Evolutionary conservation across 257 asterid species (phyloP).

Genomic region (Buddleja alternifolia): DNA sequence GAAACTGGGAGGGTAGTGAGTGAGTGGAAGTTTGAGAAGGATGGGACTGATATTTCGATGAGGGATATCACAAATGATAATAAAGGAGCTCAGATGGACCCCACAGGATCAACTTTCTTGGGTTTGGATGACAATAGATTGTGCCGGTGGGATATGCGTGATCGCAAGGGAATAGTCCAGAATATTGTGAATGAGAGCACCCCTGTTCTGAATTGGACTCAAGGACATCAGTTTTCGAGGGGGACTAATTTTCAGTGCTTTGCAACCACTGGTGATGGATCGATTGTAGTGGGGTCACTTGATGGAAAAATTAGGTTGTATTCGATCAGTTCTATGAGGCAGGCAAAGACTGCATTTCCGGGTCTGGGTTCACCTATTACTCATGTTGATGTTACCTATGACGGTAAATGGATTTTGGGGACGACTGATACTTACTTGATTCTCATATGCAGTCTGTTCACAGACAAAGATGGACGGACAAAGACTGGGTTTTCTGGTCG

Average conservation of each 20-base stretch:
- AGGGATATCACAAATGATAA: constrained; percentile 87
- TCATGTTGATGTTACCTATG: constrained; percentile 94
- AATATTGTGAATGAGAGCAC: constrained; percentile 66
- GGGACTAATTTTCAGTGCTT: constrained; percentile 97
- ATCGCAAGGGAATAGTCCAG: constrained; percentile 83
- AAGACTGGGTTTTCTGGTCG: constrained; percentile 93
- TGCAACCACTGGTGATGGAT: constrained; percentile 98
- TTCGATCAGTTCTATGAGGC: constrained; percentile 85
- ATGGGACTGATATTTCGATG: constrained; percentile 91
- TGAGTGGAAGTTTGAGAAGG: constrained; percentile 95
- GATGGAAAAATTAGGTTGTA: constrained; percentile 97
- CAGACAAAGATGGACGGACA: constrained; percentile 81
- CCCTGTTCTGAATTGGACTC: constrained; percentile 96
- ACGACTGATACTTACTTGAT: constrained; percentile 88
- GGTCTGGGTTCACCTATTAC: constrained; percentile 96
- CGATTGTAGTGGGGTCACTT: constrained; percentile 91
- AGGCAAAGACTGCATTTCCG: constrained; percentile 96
- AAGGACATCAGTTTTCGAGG: constrained; percentile 95
- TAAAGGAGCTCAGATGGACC: constrained; percentile 95
- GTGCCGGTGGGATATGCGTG: constrained; percentile 99
- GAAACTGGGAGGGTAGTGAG: constrained; percentile 86
- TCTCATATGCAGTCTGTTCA: constrained; percentile 75
- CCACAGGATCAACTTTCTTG: constrained; percentile 91
- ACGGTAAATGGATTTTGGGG: constrained; percentile 97
- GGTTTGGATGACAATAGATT: constrained; percentile 91